Evolutionary conservation across 441 rosid genomes (phyloP), one percentile per base, ranked within the genome.

Genomic region (Arabidopsis hybrid): DNA sequence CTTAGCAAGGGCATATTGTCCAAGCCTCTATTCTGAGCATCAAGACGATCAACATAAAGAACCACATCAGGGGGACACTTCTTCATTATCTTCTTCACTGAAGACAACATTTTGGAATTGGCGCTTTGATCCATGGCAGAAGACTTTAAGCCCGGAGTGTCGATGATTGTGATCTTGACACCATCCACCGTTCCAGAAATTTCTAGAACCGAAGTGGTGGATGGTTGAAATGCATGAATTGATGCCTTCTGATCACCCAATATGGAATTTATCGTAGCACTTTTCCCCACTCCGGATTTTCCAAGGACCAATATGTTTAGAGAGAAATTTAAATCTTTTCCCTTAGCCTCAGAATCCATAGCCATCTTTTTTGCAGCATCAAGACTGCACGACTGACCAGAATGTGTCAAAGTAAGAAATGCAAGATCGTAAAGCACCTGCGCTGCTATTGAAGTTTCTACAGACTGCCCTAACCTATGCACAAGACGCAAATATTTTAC

Each of bases 251-350:
- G 86, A 67, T 90, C 89, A 0, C 89, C 95, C 67, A 94, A 89
- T 67, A 92, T 86, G 45, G 99, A 88, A 78, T 94, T 90, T 53
- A 90, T 83, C 9, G 92, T 90, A 64, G 99, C 92, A 81, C 97
- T 94, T 80, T 94, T 94, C 5, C 99, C 97, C 57, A 95, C 97
- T 63, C 99, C 99, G 13, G 91, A 78, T 81, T 95, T 92, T 60
- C 99, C 99, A 55, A 95, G 89, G 69, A 89, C 97, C 79, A 95
- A 71, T 73, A 92, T 82, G 82, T 84, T 95, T 79, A 90, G 70
- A 65, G 96, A 84, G 73, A 90, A 85, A 72, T 79, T 64, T 45
- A 92, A 75, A 70, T 87, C 89, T 57, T 79, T 81, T 51, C 82
- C 83, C 66, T 85, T 87, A n/a, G 78, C 82, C 73, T 95, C 97